These are phyloP conservation scores for Typha latifolia DNA, from an alignment of 176 grass and related monocot species.

Conservation along the genomic window DNA sequence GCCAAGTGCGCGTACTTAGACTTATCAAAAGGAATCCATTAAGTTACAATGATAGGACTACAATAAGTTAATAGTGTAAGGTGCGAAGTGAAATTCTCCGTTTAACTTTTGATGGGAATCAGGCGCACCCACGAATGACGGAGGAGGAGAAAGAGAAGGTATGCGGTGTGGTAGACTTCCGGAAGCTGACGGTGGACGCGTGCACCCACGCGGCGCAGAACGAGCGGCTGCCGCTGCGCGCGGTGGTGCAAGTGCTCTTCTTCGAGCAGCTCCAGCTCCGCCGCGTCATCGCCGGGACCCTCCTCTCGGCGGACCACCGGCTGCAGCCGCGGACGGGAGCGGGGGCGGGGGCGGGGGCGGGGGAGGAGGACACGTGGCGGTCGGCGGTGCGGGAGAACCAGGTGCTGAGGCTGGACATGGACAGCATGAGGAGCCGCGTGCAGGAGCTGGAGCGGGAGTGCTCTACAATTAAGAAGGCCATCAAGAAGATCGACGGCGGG, in stretches of 20 bases:
- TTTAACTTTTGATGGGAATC: background rate
- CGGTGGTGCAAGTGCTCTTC: slow-evolving; percentile 96
- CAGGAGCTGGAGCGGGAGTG: slow-evolving; percentile 92
- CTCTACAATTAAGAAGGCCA: slow-evolving; percentile 77
- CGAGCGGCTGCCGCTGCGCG: slow-evolving; percentile 80
- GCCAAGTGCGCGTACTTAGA: no score
- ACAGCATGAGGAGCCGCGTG: slow-evolving; percentile 90
- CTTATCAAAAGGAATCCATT: no score
- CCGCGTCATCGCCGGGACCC: no score
- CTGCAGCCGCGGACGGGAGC: background rate
- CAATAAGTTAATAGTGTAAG: no score
- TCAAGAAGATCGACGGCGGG: slow-evolving; percentile 68
- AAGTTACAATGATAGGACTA: no score
- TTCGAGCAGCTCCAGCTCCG: slow-evolving; percentile 90
- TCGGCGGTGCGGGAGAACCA: slow-evolving; percentile 62
- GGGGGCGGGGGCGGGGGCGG: background rate
- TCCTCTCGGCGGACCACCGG: background rate
- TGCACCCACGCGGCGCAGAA: slow-evolving; percentile 98
- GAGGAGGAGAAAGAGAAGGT: slow-evolving; percentile 66
- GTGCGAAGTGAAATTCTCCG: no score
- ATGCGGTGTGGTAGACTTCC: slow-evolving; percentile 65
- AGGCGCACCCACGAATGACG: slow-evolving; percentile 59
- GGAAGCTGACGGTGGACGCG: slow-evolving; percentile 89
- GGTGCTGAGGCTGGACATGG: slow-evolving; percentile 89
- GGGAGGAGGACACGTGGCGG: slow-evolving; percentile 38